Base-by-base conservation (phyloP, 768 basidiomycete species). In the Candolleomyces eurysporus region DNA sequence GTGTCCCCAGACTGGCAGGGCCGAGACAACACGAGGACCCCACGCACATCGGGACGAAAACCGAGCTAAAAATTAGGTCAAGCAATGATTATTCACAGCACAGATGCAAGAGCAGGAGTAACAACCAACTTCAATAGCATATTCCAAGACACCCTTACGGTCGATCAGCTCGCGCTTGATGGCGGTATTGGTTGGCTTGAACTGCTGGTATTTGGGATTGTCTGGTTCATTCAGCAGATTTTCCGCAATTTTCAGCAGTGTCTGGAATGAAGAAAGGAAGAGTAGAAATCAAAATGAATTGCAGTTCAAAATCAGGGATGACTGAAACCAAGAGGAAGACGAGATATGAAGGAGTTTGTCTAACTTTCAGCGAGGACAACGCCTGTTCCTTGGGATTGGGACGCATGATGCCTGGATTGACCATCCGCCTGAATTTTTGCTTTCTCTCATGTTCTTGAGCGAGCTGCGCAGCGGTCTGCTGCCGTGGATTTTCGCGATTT, bases 401-500 rank as follows among this genome's bases (percentile, higher is more conserved):
- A 2, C 92, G 82, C 55, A 83, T 67, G 66, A 94, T 92, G 14
- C 90, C 91, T 49, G 90, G 90, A 66, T 93, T 89, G 61, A 93
- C 81, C 61, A 93, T 76, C 43, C 92, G 79, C 48, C 92, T 82
- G 71, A 93, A 92, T 59, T 78, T 77, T 68, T 88, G 90, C 46
- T 88, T 84, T 58, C 80, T 82, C 57, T 89, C 89, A 65, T 88
- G 84, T 63, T 91, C 83, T 63, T 78, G 76, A 36, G 73, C 72
- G 58, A 73, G 55, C 63, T 80, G 77, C 1, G 78, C 73, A 13
- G 77, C 72, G 43, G 79, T 71, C 40, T 71, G 69, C 60, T 76
- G 73, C 7, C 68, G 59, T 16, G 75, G 67, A 19, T 71, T 61
- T 60, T 75, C 68, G 52, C 69, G 71, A 7, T 71, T 67, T 58